Evolutionary conservation across 2,329 filamentous ascomycete genomes (phyloP), one percentile per base, ranked within the genome.

Genomic region (Cladorrhinum sp.): DNA sequence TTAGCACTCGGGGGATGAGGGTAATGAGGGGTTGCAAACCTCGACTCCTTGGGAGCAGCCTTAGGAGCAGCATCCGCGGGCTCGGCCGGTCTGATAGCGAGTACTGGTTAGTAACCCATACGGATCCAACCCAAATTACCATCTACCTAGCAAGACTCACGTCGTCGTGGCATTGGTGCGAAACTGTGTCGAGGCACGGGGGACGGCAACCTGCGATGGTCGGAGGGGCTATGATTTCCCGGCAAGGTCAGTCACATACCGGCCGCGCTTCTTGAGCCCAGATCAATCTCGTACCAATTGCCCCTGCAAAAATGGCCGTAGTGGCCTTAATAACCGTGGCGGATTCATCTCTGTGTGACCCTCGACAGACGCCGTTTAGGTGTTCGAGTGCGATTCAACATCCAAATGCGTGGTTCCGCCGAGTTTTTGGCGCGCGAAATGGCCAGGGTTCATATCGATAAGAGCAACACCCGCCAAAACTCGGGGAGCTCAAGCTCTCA

Each of bases 251-350:
- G 13, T 20, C 23, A 1, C 60, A 65, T 29, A 68, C 62, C 53
- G 50, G 23, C 18, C 20, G 3, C 16, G 8, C 41, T 3, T n/a
- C 10, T 13, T 13, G 27, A 48, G 25, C 58, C 4, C 8, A 7
- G 3, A 5, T 51, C 4, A 22, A 41, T 3, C 24, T 27, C 69
- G 41, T 64, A 75, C 73, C 69, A 70, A 58, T 60, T 68, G 68
- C 54, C 66, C 67, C 62, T 70, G 68, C 45, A 72, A 57, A 18
- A 70, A 62, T 50, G 67, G 68, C 70, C 71, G 70, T 50, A 72
- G 61, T 59, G 73, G 72, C 68, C 73, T 66, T 73, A 75, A 66
- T 73, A 75, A 70, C 64, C 72, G 69, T 55, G 71, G 69, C 58
- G 69, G 62, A 62, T 69, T 72, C 72, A 75, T 75, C 62, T 68